Evolutionary conservation across 805 yeast species (phyloP).

Genomic region (Scheffersomyces ergatensis): DNA sequence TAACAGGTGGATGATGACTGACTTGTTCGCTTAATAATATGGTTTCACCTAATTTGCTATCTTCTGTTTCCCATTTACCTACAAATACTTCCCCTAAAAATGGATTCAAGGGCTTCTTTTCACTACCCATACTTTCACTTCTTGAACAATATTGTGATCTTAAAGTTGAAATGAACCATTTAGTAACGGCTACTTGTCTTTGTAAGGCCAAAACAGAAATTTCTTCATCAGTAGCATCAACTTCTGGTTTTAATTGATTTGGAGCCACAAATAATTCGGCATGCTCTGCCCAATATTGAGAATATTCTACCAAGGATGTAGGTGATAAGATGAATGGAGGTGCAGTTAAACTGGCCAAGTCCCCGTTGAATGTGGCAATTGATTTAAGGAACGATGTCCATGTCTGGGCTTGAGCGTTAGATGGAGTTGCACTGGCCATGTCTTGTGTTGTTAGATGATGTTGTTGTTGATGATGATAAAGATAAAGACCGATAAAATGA

Average conservation of each 20-base stretch:
- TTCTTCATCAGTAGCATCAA: constrained; percentile 33
- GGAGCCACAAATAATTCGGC: constrained; percentile 82
- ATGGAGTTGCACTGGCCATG: constrained; percentile 1
- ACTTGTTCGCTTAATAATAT: constrained; percentile 86
- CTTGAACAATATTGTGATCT: constrained; percentile 93
- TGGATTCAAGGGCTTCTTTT: constrained; percentile 96
- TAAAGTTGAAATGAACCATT: constrained; percentile 88
- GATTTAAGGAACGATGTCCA: constrained; percentile 93
- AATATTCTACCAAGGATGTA: constrained; percentile 83
- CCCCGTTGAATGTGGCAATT: constrained; percentile 90
- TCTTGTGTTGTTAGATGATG: too few species aligned
- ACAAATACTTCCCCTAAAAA: constrained; percentile 92
- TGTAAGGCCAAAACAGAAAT: constrained; percentile 47
- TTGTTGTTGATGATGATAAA: too few species aligned
- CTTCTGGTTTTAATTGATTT: constrained; percentile 43
- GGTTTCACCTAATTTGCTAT: constrained; percentile 67
- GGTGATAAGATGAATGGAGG: constrained; percentile 96
- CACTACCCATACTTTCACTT: constrained; percentile 88
- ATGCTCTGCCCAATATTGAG: constrained; percentile 95
- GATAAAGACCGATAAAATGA: too few species aligned
- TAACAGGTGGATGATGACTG: constrained; percentile 95
- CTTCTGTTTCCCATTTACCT: constrained; percentile 75
- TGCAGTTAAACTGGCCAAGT: constrained; percentile 89
- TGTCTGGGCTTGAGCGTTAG: constrained; percentile 37
- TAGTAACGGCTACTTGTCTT: constrained; percentile 77